phyloP scores from a whole-genome alignment of 495 filamentous ascomycete species.

The Daldinia childiae region DNA sequence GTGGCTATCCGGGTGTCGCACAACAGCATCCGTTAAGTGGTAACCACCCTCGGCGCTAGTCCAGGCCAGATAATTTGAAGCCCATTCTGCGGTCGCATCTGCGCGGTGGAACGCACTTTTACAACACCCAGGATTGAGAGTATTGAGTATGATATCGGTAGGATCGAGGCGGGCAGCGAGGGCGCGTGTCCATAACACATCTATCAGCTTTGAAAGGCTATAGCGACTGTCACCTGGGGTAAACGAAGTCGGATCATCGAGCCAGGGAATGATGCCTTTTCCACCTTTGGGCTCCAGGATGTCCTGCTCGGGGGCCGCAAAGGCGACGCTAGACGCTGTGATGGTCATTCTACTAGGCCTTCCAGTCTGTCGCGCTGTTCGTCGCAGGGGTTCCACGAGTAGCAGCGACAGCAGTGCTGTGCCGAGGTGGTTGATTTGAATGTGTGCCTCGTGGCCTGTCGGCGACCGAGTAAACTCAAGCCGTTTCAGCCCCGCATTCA shows the following conservation, averaged over 20 bases:
- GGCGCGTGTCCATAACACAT: conserved; percentile 58
- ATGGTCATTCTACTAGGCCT: conserved; percentile 53
- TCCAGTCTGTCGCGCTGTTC: conserved; percentile 40
- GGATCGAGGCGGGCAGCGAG: conserved; percentile 51
- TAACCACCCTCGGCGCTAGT: conserved; percentile 26
- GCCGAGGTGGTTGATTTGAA: conserved; percentile 56
- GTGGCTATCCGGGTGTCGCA: conserved; percentile 39
- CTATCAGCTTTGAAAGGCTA: conserved; percentile 60
- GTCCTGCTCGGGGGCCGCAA: conserved; percentile 41
- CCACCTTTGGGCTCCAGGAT: conserved; percentile 47
- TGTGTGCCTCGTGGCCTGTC: conserved; percentile 56
- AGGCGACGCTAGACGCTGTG: conserved; percentile 51
- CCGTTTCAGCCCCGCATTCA: conserved; percentile 58
- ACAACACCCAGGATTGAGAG: conserved; percentile 61
- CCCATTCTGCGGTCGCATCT: conserved; percentile 39
- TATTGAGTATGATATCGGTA: conserved; percentile 60
- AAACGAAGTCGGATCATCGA: conserved; percentile 53
- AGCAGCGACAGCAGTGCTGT: conserved; percentile 33
- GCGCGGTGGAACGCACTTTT: conserved; percentile 54
- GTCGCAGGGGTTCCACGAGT: conserved; percentile 46
- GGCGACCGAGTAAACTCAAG: conserved; percentile 35
- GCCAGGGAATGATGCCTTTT: conserved; percentile 51
- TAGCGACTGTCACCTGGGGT: conserved; percentile 53
- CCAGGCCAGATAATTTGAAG: conserved; percentile 24
- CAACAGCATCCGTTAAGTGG: conserved; percentile 36